Evolutionary conservation across 2,329 filamentous ascomycete genomes (phyloP).

Genomic region (Rugonectria rugulosa): DNA sequence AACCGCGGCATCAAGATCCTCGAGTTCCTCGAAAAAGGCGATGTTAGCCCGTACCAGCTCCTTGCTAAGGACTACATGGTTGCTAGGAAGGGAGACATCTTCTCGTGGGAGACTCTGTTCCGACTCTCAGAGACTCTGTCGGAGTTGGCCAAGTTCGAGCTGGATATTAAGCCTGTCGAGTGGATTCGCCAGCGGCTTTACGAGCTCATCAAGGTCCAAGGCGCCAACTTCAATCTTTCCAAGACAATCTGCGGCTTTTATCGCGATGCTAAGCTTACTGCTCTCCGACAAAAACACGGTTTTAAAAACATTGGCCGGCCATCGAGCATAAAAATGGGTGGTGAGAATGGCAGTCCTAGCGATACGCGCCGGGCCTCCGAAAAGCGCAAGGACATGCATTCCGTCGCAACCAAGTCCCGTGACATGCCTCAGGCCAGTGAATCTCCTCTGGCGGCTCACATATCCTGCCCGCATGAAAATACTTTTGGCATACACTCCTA

Average conservation of each 20-base stretch:
- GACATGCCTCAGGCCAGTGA: conserved; percentile 38
- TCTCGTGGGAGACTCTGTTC: conserved; percentile 64
- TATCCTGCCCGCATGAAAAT: conserved; percentile 18
- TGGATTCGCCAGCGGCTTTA: conserved; percentile 66
- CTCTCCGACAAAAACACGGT: conserved; percentile 59
- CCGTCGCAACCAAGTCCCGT: conserved; percentile 37
- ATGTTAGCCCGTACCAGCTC: conserved; percentile 65
- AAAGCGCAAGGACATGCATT: conserved; percentile 46
- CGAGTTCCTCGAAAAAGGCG: conserved; percentile 58
- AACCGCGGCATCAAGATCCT: conserved; percentile 63
- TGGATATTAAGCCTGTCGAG: conserved; percentile 60
- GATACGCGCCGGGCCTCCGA: conserved; percentile 37
- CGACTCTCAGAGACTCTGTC: conserved; percentile 61
- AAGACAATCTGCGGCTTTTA: conserved; percentile 62
- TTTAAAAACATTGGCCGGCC: conserved; percentile 66
- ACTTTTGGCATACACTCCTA: too few relatives aligned
- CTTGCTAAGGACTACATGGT: conserved; percentile 59
- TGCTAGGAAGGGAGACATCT: conserved; percentile 49
- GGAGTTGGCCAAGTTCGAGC: conserved; percentile 61
- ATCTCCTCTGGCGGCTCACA: conserved; percentile 37
- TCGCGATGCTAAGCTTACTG: conserved; percentile 60
- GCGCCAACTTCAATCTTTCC: conserved; percentile 59
- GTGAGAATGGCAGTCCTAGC: conserved; percentile 33
- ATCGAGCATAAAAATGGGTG: conserved; percentile 52
- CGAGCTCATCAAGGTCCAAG: conserved; percentile 54